phyloP scores from a whole-genome alignment of 345 rosid species.

The Lagerstroemia speciosa region DNA sequence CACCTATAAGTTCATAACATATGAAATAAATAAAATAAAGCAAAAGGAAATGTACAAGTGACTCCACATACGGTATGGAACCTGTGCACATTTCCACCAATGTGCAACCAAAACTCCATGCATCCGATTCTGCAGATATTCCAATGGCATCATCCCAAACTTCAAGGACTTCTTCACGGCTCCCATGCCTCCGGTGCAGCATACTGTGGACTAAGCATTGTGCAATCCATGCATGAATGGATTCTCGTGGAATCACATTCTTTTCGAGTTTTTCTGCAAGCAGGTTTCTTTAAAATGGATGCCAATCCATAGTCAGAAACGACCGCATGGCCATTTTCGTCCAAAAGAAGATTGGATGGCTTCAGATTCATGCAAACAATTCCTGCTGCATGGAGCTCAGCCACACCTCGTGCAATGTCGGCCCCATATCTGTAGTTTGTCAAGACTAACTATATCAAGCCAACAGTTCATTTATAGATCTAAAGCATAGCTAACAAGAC shows the following conservation, averaged over 20 bases:
- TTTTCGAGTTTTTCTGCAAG: conserved; percentile 54
- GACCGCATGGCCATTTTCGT: conserved; percentile 67
- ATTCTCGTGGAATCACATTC: conserved; percentile 56
- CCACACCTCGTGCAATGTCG: conserved; percentile 84
- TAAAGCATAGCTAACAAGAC: not conserved
- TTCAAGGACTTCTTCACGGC: conserved; percentile 83
- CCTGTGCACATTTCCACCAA: conserved; percentile 99
- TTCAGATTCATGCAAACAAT: conserved; percentile 91
- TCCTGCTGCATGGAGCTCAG: conserved; percentile 97
- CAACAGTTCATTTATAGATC: conserved; percentile 2
- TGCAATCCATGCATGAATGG: conserved; percentile 80
- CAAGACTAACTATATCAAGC: conserved; percentile 18
- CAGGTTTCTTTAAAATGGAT: conserved; percentile 78
- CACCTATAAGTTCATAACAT: not conserved
- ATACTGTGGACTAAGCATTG: conserved; percentile 79
- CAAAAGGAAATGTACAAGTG: conserved; percentile 13
- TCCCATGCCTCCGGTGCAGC: conserved; percentile 99
- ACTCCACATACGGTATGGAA: conserved; percentile 76
- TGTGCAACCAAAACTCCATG: conserved; percentile 99
- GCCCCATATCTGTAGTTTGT: conserved; percentile 79
- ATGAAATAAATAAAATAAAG: conserved; percentile 1
- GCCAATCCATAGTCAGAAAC: conserved; percentile 96
- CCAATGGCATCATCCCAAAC: conserved; percentile 94
- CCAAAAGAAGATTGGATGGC: conserved; percentile 92
- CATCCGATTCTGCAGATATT: conserved; percentile 86